phyloP scores from a whole-genome alignment of 345 rosid genomes.

The Eucalyptus shirleyi region DNA sequence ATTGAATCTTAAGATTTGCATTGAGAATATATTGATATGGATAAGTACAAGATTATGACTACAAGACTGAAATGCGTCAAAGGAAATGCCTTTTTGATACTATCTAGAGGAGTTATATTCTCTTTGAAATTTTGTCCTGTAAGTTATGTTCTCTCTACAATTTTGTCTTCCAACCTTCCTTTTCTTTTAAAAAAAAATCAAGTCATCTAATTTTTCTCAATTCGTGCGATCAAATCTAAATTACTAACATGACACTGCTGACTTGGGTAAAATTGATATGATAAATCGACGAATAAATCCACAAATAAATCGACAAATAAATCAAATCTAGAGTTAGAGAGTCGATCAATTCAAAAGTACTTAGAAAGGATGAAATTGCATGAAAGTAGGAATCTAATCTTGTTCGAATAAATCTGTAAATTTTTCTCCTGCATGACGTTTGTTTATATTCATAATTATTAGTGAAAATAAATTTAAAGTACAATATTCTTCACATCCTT shows the following conservation, averaged over 20 bases:
- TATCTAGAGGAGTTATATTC: neutral
- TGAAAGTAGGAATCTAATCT: neutral
- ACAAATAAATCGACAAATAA: too few relatives aligned
- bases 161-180: too few relatives aligned
- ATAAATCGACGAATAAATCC: neutral
- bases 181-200: neutral
- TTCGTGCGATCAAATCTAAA: neutral
- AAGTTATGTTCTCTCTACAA: neutral
- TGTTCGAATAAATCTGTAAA: neutral
- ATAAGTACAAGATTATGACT: neutral
- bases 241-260: neutral
- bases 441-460: neutral
- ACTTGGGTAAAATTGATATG: neutral
- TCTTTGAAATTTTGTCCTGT: neutral
- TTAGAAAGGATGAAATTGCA: neutral
- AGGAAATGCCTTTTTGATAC: neutral
- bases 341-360: neutral
- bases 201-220: neutral
- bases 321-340: neutral
- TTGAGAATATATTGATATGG: neutral
- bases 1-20: neutral
- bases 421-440: neutral
- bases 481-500: too few relatives aligned
- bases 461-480: neutral
- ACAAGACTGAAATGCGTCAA: neutral